Evolutionary conservation across 1,139 yeast genomes (phyloP).

Genomic region (Petasospora fabianii): DNA sequence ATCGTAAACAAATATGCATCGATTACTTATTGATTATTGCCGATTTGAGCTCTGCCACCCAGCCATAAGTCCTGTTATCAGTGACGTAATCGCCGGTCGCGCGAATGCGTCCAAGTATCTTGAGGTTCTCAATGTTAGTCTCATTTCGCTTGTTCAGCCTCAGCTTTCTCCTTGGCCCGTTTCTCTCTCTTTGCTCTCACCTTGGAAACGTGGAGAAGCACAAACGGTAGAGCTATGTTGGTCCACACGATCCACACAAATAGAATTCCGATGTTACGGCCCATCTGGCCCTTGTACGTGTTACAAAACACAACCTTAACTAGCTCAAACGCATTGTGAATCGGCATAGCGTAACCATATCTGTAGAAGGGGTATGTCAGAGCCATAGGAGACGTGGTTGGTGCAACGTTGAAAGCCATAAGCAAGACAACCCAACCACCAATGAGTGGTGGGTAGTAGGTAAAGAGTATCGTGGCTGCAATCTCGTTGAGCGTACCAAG

Average conservation of each 20-base stretch:
- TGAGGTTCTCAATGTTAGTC: not conserved
- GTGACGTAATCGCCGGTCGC: not conserved
- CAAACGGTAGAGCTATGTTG: constrained; percentile 40
- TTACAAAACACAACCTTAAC: constrained; percentile 44
- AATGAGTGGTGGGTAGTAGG: constrained; percentile 42
- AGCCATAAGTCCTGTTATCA: not conserved
- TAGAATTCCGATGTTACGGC: constrained; percentile 45
- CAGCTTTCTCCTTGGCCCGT: constrained; percentile 14
- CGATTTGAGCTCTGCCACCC: not conserved
- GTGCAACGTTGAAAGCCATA: constrained; percentile 44
- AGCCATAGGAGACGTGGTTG: constrained; percentile 45
- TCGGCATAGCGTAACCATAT: constrained; percentile 53
- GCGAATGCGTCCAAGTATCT: too few relatives aligned
- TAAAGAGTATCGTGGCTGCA: constrained; percentile 42
- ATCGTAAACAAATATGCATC: not conserved
- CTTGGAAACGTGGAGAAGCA: constrained; percentile 30
- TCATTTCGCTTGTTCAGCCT: not conserved
- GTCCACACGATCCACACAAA: constrained; percentile 45
- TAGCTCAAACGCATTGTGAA: constrained; percentile 43
- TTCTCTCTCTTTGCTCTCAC: constrained; percentile 7
- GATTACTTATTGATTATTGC: not conserved
- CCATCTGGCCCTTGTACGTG: constrained; percentile 44
- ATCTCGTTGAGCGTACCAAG: constrained; percentile 61
- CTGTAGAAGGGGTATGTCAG: constrained; percentile 44
- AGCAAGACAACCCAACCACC: constrained; percentile 47